phyloP scores from a whole-genome alignment of 306 rosid genomes.

The Morella rubra region DNA sequence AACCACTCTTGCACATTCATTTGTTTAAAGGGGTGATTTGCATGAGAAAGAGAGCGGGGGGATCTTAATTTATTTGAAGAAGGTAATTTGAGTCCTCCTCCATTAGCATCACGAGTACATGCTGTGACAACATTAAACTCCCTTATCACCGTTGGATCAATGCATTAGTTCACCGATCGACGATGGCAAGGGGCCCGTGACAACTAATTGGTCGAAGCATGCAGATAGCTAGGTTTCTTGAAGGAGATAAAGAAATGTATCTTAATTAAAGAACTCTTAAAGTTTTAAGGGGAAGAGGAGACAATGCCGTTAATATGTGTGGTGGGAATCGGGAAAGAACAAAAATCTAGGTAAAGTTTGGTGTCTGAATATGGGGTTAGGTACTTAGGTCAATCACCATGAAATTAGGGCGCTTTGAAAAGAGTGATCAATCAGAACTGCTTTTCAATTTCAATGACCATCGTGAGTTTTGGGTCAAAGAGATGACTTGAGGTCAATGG shows the following conservation, averaged over 20 bases:
- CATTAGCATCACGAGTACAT: too few relatives aligned
- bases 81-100: not conserved
- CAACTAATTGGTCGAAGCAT: slow-evolving; percentile 16
- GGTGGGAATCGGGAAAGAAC: slow-evolving; percentile 45
- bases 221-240: not conserved
- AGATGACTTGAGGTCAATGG: slow-evolving; percentile 34
- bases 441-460: not conserved
- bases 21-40: slow-evolving; percentile 12
- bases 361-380: slow-evolving; percentile 27
- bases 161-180: not conserved
- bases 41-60: slow-evolving; percentile 11
- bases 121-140: not conserved
- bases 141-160: not conserved
- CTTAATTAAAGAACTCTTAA: not conserved
- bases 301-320: slow-evolving; percentile 31
- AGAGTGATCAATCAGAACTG: slow-evolving; percentile 16
- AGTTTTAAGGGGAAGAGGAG: slow-evolving; percentile 11
- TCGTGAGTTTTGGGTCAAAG: slow-evolving; percentile 28
- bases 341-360: slow-evolving; percentile 37
- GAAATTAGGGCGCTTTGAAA: slow-evolving; percentile 38
- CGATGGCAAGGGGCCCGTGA: not conserved
- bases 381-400: slow-evolving; percentile 42
- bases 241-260: not conserved
- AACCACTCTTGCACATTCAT: slow-evolving; percentile 37
- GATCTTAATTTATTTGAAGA: not conserved